These are phyloP conservation scores for Solanum verrucosum DNA, from an alignment of 257 asterid species.

Conservation along the genomic window DNA sequence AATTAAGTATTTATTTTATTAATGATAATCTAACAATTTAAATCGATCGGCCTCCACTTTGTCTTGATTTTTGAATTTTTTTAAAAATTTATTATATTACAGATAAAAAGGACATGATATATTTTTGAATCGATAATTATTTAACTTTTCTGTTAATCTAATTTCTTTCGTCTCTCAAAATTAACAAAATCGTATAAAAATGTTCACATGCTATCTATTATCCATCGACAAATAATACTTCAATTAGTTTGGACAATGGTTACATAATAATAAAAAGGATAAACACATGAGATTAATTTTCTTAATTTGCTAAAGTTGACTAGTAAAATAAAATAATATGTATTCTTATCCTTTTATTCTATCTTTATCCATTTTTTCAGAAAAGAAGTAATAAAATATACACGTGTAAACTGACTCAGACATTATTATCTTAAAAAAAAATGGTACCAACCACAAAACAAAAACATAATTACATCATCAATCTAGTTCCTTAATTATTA, in stretches of 20 bases:
- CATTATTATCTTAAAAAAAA: not conserved
- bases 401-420: not conserved
- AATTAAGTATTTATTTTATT: not conserved
- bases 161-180: not conserved
- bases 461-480: no score
- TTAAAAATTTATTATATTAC: not conserved
- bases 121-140: not conserved
- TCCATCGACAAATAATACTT: not conserved
- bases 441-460: no score
- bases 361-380: not conserved
- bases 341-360: no score
- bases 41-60: not conserved
- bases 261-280: not conserved
- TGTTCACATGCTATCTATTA: not conserved
- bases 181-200: not conserved
- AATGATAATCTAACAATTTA: not conserved
- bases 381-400: no score
- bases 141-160: not conserved
- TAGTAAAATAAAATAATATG: no score
- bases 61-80: no score
- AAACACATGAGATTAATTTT: not conserved
- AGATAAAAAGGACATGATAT: not conserved
- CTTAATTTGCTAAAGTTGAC: not conserved
- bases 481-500: no score
- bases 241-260: not conserved